Evolutionary conservation across 176 grass and related monocot species (phyloP).

Genomic region (Oropetium thomaeum): DNA sequence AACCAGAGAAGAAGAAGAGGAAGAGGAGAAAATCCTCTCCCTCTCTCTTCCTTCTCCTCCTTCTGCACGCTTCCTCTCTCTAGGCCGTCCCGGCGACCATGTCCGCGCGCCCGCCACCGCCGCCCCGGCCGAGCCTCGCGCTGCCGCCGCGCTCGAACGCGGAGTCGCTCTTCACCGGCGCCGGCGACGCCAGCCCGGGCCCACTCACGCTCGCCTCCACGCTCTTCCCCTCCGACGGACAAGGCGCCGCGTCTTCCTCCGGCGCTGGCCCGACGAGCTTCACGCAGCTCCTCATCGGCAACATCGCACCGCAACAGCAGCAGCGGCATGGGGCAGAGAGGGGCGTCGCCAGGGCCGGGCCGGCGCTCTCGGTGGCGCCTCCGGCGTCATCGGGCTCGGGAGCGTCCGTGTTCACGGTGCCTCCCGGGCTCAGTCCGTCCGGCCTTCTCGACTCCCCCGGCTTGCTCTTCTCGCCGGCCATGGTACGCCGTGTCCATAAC

Average conservation of each 20-base stretch:
- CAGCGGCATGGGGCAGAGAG: constrained; percentile 27
- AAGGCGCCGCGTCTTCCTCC: constrained; percentile 22
- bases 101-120: constrained; percentile 58
- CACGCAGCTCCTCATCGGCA: constrained; percentile 73
- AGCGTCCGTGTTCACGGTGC: constrained; percentile 55
- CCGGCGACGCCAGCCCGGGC: constrained; percentile 68
- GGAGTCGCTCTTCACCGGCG: constrained; percentile 61
- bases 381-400: background rate
- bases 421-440: constrained; percentile 69
- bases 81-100: constrained; percentile 21
- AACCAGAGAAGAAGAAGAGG: constrained; percentile 11
- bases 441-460: constrained; percentile 68
- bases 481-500: constrained; percentile 39
- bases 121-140: constrained; percentile 60
- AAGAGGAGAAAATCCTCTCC: background rate
- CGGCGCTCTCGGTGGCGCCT: constrained; percentile 35
- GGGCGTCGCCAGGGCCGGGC: constrained; percentile 32
- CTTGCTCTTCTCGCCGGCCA: constrained; percentile 57
- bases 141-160: constrained; percentile 61
- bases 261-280: constrained; percentile 40
- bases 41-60: background rate
- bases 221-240: constrained; percentile 60
- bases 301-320: constrained; percentile 32
- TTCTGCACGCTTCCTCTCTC: background rate
- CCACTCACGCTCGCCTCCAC: constrained; percentile 87